phyloP scores from a whole-genome alignment of 768 basidiomycete genomes.

The Tephrocybe sp. region DNA sequence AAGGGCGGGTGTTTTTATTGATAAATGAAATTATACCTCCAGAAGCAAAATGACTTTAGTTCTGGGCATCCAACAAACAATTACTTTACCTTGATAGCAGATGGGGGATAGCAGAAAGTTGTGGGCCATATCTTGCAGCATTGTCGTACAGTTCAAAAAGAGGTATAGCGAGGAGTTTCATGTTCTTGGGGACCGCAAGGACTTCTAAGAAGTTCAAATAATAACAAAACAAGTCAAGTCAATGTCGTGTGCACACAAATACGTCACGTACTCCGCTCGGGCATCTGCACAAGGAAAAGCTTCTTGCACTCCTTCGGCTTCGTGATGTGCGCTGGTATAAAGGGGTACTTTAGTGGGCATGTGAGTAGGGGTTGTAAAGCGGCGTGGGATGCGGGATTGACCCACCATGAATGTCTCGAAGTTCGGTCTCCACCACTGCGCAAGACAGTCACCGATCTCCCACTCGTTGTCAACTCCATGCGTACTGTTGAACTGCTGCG shows the following conservation, averaged over 20 bases:
- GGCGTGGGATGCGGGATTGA: conserved; percentile 13
- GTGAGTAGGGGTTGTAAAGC: neutral
- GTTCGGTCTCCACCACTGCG: conserved; percentile 98
- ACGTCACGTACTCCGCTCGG: conserved; percentile 69
- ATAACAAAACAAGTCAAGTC: neutral
- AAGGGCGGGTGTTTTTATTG: conserved; percentile 38
- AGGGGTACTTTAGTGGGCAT: conserved; percentile 68
- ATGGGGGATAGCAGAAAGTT: conserved; percentile 92
- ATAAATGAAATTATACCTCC: conserved; percentile 81
- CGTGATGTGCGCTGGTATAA: conserved; percentile 92
- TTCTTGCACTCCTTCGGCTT: conserved; percentile 99
- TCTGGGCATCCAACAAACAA: neutral
- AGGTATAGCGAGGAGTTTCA: conserved; percentile 97
- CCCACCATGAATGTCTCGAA: conserved; percentile 98
- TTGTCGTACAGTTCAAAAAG: conserved; percentile 98
- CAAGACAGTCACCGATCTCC: conserved; percentile 96
- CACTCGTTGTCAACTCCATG: conserved; percentile 87
- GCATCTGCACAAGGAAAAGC: conserved; percentile 93
- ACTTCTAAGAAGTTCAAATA: conserved; percentile 58
- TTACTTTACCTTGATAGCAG: conserved; percentile 71
- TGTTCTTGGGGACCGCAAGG: conserved; percentile 95
- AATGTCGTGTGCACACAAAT: neutral
- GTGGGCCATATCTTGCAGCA: conserved; percentile 91
- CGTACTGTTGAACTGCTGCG: conserved; percentile 68
- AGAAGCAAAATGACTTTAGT: conserved; percentile 20